phyloP scores from a whole-genome alignment of 164 flowering plant genomes.

The Malania oleifera region DNA sequence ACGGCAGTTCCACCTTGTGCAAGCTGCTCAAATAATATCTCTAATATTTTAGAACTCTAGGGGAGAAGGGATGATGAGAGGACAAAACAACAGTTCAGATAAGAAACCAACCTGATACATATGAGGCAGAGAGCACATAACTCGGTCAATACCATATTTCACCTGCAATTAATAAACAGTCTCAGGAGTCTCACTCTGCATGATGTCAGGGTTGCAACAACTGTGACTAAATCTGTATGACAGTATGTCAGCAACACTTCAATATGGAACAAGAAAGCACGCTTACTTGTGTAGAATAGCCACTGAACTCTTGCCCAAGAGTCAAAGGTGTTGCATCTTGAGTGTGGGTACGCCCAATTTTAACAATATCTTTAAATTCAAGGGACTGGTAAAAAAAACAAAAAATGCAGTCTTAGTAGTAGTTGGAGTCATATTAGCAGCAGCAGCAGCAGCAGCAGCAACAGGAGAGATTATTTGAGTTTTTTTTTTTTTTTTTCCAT shows the following conservation, averaged over 20 bases:
- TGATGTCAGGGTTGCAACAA: neutral
- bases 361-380: slow-evolving; percentile 89
- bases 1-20: slow-evolving; percentile 99
- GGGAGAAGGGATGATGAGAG: slow-evolving; percentile 6
- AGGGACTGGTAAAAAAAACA: slow-evolving; percentile 39
- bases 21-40: slow-evolving; percentile 52
- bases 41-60: slow-evolving; percentile 17
- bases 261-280: neutral
- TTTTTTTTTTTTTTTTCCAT: no score
- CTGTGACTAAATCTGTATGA: neutral
- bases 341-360: slow-evolving; percentile 98
- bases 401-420: neutral
- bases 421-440: neutral
- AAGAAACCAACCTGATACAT: slow-evolving; percentile 72
- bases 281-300: slow-evolving; percentile 88
- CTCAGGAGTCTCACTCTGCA: slow-evolving; percentile 8
- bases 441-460: neutral
- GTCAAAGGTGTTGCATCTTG: slow-evolving; percentile 99
- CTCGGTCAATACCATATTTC: slow-evolving; percentile 84
- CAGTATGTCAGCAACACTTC: neutral
- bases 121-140: slow-evolving; percentile 71
- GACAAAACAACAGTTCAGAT: neutral
- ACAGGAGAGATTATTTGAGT: neutral
- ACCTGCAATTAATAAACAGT: slow-evolving; percentile 45
- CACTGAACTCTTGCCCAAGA: slow-evolving; percentile 98